Conservation (phyloP, 108 stramenopile species). For the Nitzschia sp. region DNA sequence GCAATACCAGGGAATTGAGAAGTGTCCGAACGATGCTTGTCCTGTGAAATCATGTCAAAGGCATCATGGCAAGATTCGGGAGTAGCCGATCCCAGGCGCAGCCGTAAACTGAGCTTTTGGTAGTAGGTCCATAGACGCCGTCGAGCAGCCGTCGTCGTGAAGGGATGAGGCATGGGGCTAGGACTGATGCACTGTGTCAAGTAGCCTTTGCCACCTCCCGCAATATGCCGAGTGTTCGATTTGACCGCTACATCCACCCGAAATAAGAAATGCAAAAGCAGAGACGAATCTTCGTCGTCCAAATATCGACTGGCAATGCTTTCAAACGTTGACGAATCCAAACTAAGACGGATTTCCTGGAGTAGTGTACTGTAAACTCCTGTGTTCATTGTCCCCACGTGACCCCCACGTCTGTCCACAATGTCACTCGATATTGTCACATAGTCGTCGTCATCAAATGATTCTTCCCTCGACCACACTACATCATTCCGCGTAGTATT, state of each 20-base stretch:
- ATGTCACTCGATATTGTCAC: slow-evolving; percentile 8
- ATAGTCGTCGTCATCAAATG: slow-evolving; percentile 49
- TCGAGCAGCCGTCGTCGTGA: slow-evolving; percentile 40
- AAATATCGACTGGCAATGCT: slow-evolving; percentile 21
- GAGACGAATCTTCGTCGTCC: slow-evolving; percentile 29
- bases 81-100: slow-evolving; percentile 71
- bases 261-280: slow-evolving; percentile 39
- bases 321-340: slow-evolving; percentile 15
- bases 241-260: slow-evolving; percentile 36
- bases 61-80: slow-evolving; percentile 64
- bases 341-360: slow-evolving; percentile 3
- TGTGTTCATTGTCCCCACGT: neutral
- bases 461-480: slow-evolving; percentile 36
- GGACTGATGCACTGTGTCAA: slow-evolving; percentile 70
- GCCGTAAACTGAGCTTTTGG: slow-evolving; percentile 66
- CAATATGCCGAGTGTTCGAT: neutral
- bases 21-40: neutral
- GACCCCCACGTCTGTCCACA: neutral
- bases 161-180: slow-evolving; percentile 45
- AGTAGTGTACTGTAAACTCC: neutral
- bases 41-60: slow-evolving; percentile 49
- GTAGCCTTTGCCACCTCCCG: slow-evolving; percentile 7
- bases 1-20: slow-evolving; percentile 39
- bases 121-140: slow-evolving; percentile 62
- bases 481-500: slow-evolving; percentile 25